A percentile compares a stretch with the other conserved stretches of the same genome.
phyloP scores from a whole-genome alignment of 352 stramenopile species.

The Phytopythium helicoides region DNA sequence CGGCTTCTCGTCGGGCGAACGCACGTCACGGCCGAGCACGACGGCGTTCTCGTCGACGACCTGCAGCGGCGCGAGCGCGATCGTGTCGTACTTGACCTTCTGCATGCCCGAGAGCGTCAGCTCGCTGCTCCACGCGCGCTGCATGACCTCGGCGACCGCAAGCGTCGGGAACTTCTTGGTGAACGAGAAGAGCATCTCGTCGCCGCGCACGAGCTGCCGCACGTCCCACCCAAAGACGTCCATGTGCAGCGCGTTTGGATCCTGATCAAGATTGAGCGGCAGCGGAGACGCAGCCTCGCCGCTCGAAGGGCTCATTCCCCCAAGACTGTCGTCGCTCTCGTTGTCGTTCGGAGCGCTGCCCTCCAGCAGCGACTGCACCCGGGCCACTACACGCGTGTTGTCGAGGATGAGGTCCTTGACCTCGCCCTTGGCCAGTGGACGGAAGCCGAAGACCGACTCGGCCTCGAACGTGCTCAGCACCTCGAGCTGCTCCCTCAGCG shows the following conservation, averaged over 20 bases:
- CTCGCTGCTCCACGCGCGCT: slow-evolving; percentile 43
- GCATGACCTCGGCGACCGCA: slow-evolving; percentile 34
- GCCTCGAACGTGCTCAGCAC: slow-evolving; percentile 28
- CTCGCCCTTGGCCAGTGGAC: slow-evolving; percentile 17
- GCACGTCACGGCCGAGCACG: slow-evolving; percentile 48
- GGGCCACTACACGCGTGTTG: slow-evolving; percentile 21
- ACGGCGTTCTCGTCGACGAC: slow-evolving; percentile 32
- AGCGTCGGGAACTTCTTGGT: slow-evolving; percentile 38
- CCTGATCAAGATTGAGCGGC: background rate
- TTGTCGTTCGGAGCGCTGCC: background rate
- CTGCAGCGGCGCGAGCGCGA: slow-evolving; percentile 47
- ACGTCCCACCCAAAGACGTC: slow-evolving; percentile 54
- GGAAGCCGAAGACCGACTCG: slow-evolving; percentile 44
- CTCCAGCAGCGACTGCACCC: slow-evolving; percentile 28
- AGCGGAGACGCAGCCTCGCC: slow-evolving; percentile 1
- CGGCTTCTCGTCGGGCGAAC: slow-evolving; percentile 26
- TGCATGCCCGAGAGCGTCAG: slow-evolving; percentile 31
- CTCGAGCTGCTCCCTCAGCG: slow-evolving; percentile 7
- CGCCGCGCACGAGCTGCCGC: slow-evolving; percentile 27
- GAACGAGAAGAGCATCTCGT: slow-evolving; percentile 47
- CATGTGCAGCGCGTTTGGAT: slow-evolving; percentile 4
- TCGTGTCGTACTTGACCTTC: slow-evolving; percentile 47
- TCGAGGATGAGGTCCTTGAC: slow-evolving; percentile 47
- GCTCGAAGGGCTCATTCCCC: background rate
- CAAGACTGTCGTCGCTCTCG: background rate